Conservation (phyloP, 306 rosid genomes). For the Begonia loranthoides region DNA sequence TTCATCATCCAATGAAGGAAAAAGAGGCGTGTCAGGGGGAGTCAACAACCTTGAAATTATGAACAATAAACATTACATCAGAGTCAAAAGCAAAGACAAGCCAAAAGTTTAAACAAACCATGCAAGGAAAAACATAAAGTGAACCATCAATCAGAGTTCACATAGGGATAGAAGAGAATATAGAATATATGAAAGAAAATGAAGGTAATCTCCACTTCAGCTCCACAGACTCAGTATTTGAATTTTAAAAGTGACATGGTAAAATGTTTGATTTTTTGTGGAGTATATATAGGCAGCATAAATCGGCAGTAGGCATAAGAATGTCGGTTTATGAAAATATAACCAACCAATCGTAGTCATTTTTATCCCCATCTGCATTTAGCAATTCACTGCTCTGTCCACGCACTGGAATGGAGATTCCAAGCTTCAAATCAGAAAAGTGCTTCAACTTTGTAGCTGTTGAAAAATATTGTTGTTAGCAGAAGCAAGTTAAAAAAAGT, state of each 20-base stretch:
- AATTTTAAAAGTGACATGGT: not conserved
- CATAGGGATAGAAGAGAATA: not conserved
- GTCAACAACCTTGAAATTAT: conserved; percentile 55
- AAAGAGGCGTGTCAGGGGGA: conserved; percentile 81
- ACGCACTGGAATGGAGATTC: conserved; percentile 48
- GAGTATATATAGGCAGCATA: not conserved
- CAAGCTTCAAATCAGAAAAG: conserved; percentile 53
- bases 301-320: not conserved
- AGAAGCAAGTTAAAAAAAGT: too few species aligned
- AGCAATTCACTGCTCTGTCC: conserved; percentile 66
- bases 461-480: conserved; percentile 10
- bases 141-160: not conserved
- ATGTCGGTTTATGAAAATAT: conserved; percentile 4
- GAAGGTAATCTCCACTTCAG: too few species aligned
- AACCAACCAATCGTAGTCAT: conserved; percentile 74
- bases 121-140: not conserved
- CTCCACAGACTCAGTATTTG: not conserved
- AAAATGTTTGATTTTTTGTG: not conserved
- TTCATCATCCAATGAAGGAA: conserved; percentile 75
- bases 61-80: conserved; percentile 13
- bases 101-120: conserved; percentile 2
- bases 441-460: conserved; percentile 58
- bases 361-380: conserved; percentile 54
- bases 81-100: conserved; percentile 8
- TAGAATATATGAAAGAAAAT: not conserved